phyloP scores from a whole-genome alignment of 768 basidiomycete species.

The Pisolithus orientalis region DNA sequence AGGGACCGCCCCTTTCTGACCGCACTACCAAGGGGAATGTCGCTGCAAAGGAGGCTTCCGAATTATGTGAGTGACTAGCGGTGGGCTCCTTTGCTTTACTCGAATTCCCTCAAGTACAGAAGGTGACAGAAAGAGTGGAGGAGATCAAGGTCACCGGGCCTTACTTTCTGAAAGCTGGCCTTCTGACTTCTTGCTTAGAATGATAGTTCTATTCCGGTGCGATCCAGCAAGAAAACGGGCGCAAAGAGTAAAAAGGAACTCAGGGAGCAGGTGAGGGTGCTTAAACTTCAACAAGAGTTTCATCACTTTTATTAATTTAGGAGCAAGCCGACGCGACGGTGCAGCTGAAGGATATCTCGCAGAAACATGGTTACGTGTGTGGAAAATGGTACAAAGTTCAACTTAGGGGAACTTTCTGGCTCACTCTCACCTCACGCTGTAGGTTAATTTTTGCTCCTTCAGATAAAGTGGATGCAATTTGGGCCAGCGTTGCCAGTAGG shows the following conservation, averaged over 20 bases:
- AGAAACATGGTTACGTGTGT: conserved; percentile 42
- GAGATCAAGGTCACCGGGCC: conserved; percentile 44
- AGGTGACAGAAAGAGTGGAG: conserved; percentile 51
- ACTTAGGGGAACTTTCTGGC: neutral
- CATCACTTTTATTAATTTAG: conserved; percentile 27
- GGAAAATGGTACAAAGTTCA: conserved; percentile 58
- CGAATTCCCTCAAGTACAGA: conserved; percentile 39
- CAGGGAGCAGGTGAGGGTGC: conserved; percentile 49
- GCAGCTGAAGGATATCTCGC: conserved; percentile 55
- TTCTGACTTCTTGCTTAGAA: conserved; percentile 35
- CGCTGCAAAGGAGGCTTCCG: conserved; percentile 42
- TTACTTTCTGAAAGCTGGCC: neutral
- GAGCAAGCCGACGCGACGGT: conserved; percentile 52
- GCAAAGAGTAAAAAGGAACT: conserved; percentile 70
- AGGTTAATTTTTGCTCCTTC: conserved; percentile 65
- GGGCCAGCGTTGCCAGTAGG: conserved; percentile 58
- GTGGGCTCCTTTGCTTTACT: neutral
- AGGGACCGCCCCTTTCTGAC: conserved; percentile 4
- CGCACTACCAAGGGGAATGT: conserved; percentile 7
- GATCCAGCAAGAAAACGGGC: conserved; percentile 67
- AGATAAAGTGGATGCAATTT: conserved; percentile 58
- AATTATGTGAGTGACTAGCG: conserved; percentile 31
- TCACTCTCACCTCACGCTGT: neutral
- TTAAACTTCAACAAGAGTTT: neutral
- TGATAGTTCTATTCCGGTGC: conserved; percentile 57